Percentiles rank a stretch among this genome's conserved stretches.
These are phyloP conservation scores for Myxozyma melibiosi DNA, from an alignment of 805 yeast species.

Conservation along the genomic window DNA sequence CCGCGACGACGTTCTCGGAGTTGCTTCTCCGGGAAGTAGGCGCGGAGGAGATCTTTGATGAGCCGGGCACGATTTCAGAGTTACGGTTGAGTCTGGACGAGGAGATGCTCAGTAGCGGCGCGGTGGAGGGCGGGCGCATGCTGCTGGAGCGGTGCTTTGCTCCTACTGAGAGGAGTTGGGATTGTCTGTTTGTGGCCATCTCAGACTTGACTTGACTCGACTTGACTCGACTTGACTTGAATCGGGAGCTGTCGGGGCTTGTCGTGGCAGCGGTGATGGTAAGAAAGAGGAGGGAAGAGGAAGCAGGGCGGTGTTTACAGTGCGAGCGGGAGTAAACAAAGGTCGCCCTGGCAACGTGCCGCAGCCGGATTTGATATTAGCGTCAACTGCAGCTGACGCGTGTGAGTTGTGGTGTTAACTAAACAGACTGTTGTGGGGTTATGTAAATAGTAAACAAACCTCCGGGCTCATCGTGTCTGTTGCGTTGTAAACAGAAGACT, in stretches of 20 bases:
- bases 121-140: slow-evolving; percentile 32
- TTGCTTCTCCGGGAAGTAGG: background rate
- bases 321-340: slow-evolving; percentile 1
- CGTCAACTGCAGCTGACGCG: background rate
- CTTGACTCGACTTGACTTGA: too few relatives aligned
- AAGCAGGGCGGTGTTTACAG: background rate
- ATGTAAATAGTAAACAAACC: slow-evolving; percentile 1
- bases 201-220: background rate
- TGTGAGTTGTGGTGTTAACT: background rate
- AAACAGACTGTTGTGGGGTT: background rate
- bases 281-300: background rate
- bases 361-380: background rate
- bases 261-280: too few relatives aligned
- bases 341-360: slow-evolving; percentile 14
- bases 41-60: slow-evolving; percentile 1
- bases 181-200: slow-evolving; percentile 3
- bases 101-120: slow-evolving; percentile 20
- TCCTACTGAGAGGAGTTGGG: slow-evolving; percentile 1
- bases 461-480: too few relatives aligned
- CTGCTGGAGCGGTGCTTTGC: slow-evolving; percentile 19
- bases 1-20: background rate
- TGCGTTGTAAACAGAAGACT: too few relatives aligned
- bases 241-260: too few relatives aligned
- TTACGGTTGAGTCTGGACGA: slow-evolving; percentile 23
- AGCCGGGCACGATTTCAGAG: slow-evolving; percentile 21